Conservation (phyloP, 2,329 filamentous ascomycete species). For the Sclerotinia sclerotiorum region DNA sequence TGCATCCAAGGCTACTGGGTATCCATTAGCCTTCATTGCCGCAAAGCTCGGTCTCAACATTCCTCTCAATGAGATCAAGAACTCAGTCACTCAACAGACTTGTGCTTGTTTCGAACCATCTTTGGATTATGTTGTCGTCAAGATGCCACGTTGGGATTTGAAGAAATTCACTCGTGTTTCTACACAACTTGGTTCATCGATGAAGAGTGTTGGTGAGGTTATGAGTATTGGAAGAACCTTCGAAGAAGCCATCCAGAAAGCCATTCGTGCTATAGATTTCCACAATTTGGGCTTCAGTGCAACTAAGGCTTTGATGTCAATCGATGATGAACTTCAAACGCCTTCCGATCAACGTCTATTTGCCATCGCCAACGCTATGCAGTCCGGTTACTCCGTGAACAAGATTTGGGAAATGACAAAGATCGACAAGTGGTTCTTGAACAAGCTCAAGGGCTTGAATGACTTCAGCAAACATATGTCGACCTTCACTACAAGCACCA, state of each 20-base stretch:
- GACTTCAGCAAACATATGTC: conserved; percentile 52
- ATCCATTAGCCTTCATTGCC: conserved; percentile 94
- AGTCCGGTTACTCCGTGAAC: conserved; percentile 95
- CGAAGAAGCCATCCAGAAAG: conserved; percentile 98
- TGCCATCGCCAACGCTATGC: conserved; percentile 95
- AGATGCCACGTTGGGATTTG: conserved; percentile 98
- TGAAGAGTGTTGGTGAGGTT: conserved; percentile 99
- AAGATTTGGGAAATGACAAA: conserved; percentile 93
- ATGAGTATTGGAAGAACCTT: conserved; percentile 99
- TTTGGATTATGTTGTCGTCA: conserved; percentile 96
- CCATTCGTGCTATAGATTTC: conserved; percentile 94
- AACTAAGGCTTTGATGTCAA: conserved; percentile 79
- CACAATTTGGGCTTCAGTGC: conserved; percentile 91
- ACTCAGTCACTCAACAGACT: conserved; percentile 97
- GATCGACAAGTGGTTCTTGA: conserved; percentile 99
- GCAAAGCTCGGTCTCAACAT: conserved; percentile 98
- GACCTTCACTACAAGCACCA: conserved; percentile 56
- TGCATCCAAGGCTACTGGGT: conserved; percentile 96
- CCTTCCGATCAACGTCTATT: conserved; percentile 97
- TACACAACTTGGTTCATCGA: conserved; percentile 93
- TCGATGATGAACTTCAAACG: conserved; percentile 87
- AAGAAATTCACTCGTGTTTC: conserved; percentile 99
- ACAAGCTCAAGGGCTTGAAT: conserved; percentile 98
- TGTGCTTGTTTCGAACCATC: conserved; percentile 98
- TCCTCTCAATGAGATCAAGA: conserved; percentile 91